Base-by-base conservation (phyloP, 495 filamentous ascomycete species). In the Hypoxylon trugodes region DNA sequence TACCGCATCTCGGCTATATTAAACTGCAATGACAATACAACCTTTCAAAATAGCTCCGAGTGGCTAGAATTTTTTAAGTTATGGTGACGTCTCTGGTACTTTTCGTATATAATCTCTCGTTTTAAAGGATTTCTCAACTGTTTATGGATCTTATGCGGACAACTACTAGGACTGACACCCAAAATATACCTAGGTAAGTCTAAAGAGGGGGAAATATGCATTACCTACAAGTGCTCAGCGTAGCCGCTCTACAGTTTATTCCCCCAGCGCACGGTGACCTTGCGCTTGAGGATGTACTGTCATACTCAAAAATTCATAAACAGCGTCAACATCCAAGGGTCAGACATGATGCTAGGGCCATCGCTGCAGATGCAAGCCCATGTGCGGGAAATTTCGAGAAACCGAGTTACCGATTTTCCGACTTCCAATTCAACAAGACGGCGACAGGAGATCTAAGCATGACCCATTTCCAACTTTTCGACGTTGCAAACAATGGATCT, bases 351-450 rank as follows among this genome's bases (percentile, higher is more conserved):
- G 38, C 4, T 10, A 42, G 36, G 43, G 21, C 49, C 2, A 16
- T 21, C 22, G 12, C 24, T 16, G 28, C 22, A 21, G 26, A 37
- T 21, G 26, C 49, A 22, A 56, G 50, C 21, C 56, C 62, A 10
- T 66, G 62, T n/a, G 15, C 50, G 6, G 49, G 9, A 8, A 56
- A 30, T 1, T 66, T 60, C 25, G 30, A 60, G 38, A 55, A 58
- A 22, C 64, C 64, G 13, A 30, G n/a, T 4, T 67, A 67, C 15
- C 59, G 4, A 16, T 1, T 67, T 2, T 50, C 58, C 10, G 38
- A n/a, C 8, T 67, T 67, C 52, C 64, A 67, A 10, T 62, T 67
- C 47, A 67, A 67, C 25, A 62, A 50, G 8, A 62, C 64, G 6
- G 33, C 33, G 1, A 48, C 26, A 33, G 58, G 57, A 4, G 52